Base-by-base conservation (phyloP, 2,329 filamentous ascomycete genomes). In the Neospermospora avenae region DNA sequence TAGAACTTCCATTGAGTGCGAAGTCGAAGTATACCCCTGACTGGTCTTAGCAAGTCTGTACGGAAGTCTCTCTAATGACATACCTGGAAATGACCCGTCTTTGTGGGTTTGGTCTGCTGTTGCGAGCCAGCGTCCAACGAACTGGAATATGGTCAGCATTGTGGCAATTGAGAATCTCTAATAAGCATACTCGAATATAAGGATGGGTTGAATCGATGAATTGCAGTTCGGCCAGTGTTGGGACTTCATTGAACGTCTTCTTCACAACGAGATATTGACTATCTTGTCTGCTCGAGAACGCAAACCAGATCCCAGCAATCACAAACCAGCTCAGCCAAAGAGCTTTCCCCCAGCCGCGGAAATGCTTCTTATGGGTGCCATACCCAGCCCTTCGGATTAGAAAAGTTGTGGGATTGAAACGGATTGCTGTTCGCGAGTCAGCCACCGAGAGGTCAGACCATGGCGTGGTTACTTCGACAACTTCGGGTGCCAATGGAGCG, bases 21-120 rank as follows among this genome's bases (percentile, higher is more conserved):
- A 70, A 62, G 22, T 70, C 69, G 45, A 70, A 66, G 53, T 69
- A 70, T 20, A 67, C 60, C 2, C 67, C 68, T 69, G 4, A 1
- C 7, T 13, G 3, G 24, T 1, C 7, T 49, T 22, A 41, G 34
- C 24, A 44, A 16, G 13, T 24, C 13, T 14, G 11, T n/a, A 10
- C 24, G 34, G 24, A 18, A 51, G 3, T 7, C 18, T 24, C 3
- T 28, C n/a, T 5, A n/a, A 41, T 5, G 11, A 11, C 16, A 25
- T 41, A 69, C 68, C 68, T 57, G 67, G 66, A 42, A 70, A 70
- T 18, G 64, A 67, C 18, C 65, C 69, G 22, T 69, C 66, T 45
- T 61, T 67, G 55, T 63, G 64, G 8, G 52, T 58, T 2, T 60
- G 55, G 55, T 67, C 63, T 20, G 53, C 35, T 4, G 60, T 61